Conservation (phyloP, 352 stramenopile species). For the Globisporangium lucens region DNA sequence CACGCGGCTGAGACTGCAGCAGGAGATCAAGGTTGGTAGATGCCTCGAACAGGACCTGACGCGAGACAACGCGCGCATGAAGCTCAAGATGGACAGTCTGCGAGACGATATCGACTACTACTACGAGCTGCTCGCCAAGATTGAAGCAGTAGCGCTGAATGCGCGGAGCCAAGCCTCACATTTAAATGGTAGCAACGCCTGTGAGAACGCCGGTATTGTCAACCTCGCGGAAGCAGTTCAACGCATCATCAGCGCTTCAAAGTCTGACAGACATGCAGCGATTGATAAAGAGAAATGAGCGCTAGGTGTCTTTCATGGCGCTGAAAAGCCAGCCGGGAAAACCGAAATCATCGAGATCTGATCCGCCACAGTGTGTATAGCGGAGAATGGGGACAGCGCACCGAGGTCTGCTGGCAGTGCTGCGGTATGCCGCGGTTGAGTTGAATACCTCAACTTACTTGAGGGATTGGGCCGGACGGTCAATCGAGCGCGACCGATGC, state of each 20-base stretch:
- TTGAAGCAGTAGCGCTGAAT: constrained; percentile 20
- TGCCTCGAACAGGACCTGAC: constrained; percentile 41
- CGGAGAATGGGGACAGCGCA: too few relatives aligned
- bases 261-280: constrained; percentile 7
- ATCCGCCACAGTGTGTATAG: background rate
- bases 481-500: too few relatives aligned
- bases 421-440: too few relatives aligned
- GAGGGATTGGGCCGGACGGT: too few relatives aligned
- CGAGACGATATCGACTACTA: constrained; percentile 54
- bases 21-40: constrained; percentile 29
- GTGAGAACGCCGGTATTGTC: background rate
- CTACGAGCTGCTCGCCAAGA: constrained; percentile 39
- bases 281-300: background rate
- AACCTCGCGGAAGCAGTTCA: constrained; percentile 24
- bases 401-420: too few relatives aligned
- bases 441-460: too few relatives aligned
- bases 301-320: background rate
- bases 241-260: constrained; percentile 34
- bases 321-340: background rate
- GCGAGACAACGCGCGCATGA: constrained; percentile 43
- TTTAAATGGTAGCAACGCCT: background rate
- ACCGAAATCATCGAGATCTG: background rate
- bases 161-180: background rate
- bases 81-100: constrained; percentile 38
- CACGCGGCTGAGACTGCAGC: constrained; percentile 18